Evolutionary conservation across 2,329 filamentous ascomycete genomes (phyloP).

Genomic region (Alternaria dauci): DNA sequence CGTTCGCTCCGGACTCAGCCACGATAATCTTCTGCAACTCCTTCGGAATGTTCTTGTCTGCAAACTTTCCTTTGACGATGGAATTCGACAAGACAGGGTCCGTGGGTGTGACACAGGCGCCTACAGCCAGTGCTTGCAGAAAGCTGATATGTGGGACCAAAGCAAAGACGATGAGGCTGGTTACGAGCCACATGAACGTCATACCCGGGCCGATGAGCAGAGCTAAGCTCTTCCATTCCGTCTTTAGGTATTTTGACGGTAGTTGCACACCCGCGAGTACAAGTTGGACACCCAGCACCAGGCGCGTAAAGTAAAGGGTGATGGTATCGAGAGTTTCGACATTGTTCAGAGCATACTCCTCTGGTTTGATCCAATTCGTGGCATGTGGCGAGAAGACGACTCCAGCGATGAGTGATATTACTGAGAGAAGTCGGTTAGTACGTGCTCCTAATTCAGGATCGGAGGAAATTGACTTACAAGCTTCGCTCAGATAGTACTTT

Average conservation of each 20-base stretch:
- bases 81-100: conserved; percentile 88
- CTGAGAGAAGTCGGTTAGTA: conserved; percentile 54
- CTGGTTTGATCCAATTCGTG: conserved; percentile 75
- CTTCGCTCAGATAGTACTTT: conserved; percentile 89
- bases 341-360: conserved; percentile 73
- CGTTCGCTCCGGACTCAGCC: conserved; percentile 84
- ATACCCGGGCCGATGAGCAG: conserved; percentile 84
- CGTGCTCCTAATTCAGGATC: too few species aligned
- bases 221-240: conserved; percentile 78
- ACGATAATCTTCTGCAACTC: conserved; percentile 74
- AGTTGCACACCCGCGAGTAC: conserved; percentile 89
- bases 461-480: conserved; percentile 72
- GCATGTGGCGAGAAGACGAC: conserved; percentile 80
- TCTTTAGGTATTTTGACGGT: conserved; percentile 79
- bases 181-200: conserved; percentile 84
- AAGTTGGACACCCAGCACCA: conserved; percentile 89
- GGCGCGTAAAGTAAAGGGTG: conserved; percentile 83
- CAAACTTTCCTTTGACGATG: conserved; percentile 93
- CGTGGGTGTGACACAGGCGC: conserved; percentile 89
- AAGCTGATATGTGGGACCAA: conserved; percentile 76
- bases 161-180: conserved; percentile 79
- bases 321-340: conserved; percentile 70
- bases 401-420: conserved; percentile 84
- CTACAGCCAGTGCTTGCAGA: conserved; percentile 80
- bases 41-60: conserved; percentile 86